phyloP scores from a whole-genome alignment of 371 early-diverging fungal genomes.

The Mucor circinelloides region DNA sequence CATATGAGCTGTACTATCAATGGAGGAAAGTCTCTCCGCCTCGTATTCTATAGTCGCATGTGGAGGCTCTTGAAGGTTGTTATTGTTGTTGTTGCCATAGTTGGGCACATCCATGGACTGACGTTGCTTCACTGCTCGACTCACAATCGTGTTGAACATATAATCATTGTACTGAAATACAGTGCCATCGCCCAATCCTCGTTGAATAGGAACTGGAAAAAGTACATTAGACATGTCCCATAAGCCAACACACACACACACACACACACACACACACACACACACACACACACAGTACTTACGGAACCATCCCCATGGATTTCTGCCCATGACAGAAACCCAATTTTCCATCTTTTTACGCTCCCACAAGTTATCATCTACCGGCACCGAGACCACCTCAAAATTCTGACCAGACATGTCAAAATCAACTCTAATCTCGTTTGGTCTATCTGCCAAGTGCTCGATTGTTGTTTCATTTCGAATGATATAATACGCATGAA shows the following conservation, averaged over 20 bases:
- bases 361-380: constrained; percentile 52
- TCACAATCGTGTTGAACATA: constrained; percentile 41
- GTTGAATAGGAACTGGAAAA: constrained; percentile 36
- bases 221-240: not conserved
- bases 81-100: constrained; percentile 9
- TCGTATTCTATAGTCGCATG: constrained; percentile 3
- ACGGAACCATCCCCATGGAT: constrained; percentile 43
- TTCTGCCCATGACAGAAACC: constrained; percentile 49
- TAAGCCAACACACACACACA: not conserved
- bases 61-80: not conserved
- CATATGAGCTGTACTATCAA: constrained; percentile 25
- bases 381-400: constrained; percentile 50
- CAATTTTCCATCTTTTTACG: constrained; percentile 44
- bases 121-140: constrained; percentile 47
- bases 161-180: constrained; percentile 53
- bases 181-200: constrained; percentile 52
- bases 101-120: constrained; percentile 5
- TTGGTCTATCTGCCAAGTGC: constrained; percentile 44
- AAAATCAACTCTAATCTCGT: constrained; percentile 50
- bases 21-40: constrained; percentile 15
- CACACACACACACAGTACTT: constrained; percentile 10
- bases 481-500: constrained; percentile 54
- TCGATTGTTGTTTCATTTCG: constrained; percentile 62
- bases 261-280: not conserved
- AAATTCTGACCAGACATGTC: constrained; percentile 43